Conservation (phyloP, 2,329 filamentous ascomycete genomes). For the Ophiostoma tasmaniense region DNA sequence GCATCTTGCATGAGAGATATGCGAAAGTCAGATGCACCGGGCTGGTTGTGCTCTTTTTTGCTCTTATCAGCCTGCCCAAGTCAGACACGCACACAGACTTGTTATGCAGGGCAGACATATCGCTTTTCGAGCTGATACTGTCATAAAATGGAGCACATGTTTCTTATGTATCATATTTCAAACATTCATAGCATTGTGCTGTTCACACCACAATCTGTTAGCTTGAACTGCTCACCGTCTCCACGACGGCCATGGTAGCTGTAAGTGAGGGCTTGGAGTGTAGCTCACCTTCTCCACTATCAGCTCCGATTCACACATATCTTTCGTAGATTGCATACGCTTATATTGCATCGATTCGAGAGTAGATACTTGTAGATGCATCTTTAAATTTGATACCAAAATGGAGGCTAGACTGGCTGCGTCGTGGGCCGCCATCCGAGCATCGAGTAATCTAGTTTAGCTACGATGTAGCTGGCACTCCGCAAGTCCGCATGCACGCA, state of each 20-base stretch:
- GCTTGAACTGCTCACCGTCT: not conserved
- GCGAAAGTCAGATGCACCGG: not conserved
- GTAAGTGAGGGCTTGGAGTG: not conserved
- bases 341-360: not conserved
- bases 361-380: not conserved
- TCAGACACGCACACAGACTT: not conserved
- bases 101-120: not conserved
- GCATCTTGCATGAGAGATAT: not conserved
- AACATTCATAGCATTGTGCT: not conserved
- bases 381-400: not conserved
- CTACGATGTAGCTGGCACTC: not conserved
- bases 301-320: conserved; percentile 1
- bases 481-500: not conserved
- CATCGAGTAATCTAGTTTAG: not conserved
- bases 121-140: not conserved
- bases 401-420: not conserved
- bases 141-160: not conserved
- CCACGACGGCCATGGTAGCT: not conserved
- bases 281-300: not conserved
- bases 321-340: not conserved
- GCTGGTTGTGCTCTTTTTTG: not conserved
- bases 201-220: not conserved
- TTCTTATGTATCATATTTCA: not conserved
- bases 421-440: not conserved
- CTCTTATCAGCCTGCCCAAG: not conserved